Evolutionary conservation across 2,329 filamentous ascomycete species (phyloP).

Genomic region (Neofusicoccum umdonicola): DNA sequence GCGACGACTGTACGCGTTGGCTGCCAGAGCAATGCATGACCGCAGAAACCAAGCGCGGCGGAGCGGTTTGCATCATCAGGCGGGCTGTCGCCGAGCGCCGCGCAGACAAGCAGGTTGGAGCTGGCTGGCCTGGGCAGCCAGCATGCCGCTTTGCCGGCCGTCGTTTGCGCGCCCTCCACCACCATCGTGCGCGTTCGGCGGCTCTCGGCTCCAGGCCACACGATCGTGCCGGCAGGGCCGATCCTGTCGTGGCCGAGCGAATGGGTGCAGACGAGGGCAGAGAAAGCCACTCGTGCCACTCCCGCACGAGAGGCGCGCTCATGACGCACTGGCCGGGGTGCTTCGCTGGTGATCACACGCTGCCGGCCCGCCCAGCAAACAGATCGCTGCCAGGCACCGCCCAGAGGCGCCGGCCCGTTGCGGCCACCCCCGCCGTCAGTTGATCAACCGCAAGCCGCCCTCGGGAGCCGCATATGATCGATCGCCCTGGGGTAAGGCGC

Average conservation of each 20-base stretch:
- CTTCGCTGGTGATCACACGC: background rate
- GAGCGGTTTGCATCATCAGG: slow-evolving; percentile 14
- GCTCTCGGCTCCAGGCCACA: background rate
- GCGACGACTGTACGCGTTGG: background rate
- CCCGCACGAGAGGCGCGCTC: slow-evolving; percentile 2
- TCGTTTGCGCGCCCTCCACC: background rate
- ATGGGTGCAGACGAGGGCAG: background rate
- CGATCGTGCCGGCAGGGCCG: background rate
- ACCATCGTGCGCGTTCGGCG: background rate
- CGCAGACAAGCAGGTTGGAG: background rate
- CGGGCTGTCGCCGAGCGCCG: slow-evolving; percentile 1
- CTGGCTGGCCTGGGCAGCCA: background rate
- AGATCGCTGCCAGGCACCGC: background rate
- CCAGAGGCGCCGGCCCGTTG: background rate
- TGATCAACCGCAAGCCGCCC: background rate
- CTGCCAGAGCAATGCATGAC: slow-evolving; percentile 6
- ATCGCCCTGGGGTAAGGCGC: background rate
- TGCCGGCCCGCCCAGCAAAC: background rate
- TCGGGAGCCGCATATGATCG: slow-evolving; percentile 6
- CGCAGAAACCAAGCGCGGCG: background rate
- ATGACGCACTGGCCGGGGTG: slow-evolving; percentile 12
- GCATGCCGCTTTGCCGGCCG: slow-evolving; percentile 1
- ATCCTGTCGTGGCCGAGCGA: background rate
- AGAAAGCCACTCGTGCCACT: background rate
- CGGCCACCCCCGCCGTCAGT: slow-evolving; percentile 5